Evolutionary conservation across 2,329 filamentous ascomycete genomes (phyloP), one percentile per base, ranked within the genome.

Genomic region (Magnaporthiopsis rhizophila): DNA sequence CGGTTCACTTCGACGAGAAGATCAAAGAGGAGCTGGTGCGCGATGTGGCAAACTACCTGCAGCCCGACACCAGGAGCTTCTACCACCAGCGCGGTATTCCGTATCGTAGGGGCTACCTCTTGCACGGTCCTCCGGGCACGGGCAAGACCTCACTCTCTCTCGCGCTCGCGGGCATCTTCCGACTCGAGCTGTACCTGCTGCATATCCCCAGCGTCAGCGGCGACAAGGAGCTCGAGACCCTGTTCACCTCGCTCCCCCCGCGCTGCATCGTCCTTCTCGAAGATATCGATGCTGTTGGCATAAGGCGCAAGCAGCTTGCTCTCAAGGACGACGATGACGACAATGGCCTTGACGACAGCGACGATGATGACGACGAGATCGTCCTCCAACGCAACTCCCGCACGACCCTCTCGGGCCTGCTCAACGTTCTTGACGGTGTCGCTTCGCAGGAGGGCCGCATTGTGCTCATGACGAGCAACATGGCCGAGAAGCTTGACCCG

Each of bases 71-170:
- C 1, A 71, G 85, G 18, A 83, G 82, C 28, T 92, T 89, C 83
- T 92, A 92, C 72, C 80, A 88, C 36, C 83, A 89, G 65, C 84
- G 89, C 30, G 89, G 89, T 30, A 91, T 92, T 65, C 89, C 89
- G 0, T 92, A 92, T 71, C 81, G 89, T 13, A 79, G 89, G 62
- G 89, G 89, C 12, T 92, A 91, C 70, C 80, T 92, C 6, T 80
- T 92, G 0, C 84, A 91, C 69, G 89, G 89, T 0, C 89, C 89
- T 2, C 89, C 89, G 0, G 89, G 89, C 0, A 91, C 87, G 0
- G 89, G 89, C 56, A 91, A 92, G 74, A 90, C 86, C 64, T 90
- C 87, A 0, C 89, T 92, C 68, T 90, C 91, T 50, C 86, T 91
- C 69, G 89, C 89, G 1, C 76, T 92, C 9, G 89, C 89, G 1